These are phyloP conservation scores for Caryopteris hybrid DNA, from an alignment of 305 asterid genomes.

Conservation along the genomic window DNA sequence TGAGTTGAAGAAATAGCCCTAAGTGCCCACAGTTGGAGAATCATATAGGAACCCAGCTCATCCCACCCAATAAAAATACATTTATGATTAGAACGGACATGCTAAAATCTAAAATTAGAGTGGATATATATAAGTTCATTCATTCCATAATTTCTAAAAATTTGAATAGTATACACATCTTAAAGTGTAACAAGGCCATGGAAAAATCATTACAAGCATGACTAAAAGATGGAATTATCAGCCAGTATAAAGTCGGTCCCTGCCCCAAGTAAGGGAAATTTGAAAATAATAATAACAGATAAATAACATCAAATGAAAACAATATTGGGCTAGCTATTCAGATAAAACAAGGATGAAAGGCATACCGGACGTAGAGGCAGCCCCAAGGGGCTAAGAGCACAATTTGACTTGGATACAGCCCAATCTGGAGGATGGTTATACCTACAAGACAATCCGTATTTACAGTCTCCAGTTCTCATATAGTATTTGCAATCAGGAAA, in stretches of 20 bases:
- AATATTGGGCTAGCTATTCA: not conserved
- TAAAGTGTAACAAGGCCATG: not conserved
- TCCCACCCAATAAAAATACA: not conserved
- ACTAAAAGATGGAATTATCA: not conserved
- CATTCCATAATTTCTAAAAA: not conserved
- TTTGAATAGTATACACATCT: not conserved
- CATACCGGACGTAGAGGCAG: constrained; percentile 91
- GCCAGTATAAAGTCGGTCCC: not conserved
- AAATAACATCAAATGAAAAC: not conserved
- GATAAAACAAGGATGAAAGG: constrained; percentile 9
- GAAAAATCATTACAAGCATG: not conserved
- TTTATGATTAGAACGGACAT: not conserved
- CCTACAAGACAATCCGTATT: constrained; percentile 78
- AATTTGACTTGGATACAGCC: constrained; percentile 37
- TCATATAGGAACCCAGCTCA: not conserved
- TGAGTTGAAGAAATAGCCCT: not conserved
- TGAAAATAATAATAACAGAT: not conserved
- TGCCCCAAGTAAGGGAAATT: not conserved
- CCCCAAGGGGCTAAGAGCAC: constrained; percentile 68
- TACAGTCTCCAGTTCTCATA: constrained; percentile 93
- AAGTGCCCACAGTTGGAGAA: not conserved
- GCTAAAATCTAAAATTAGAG: not conserved
- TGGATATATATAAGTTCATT: not conserved
- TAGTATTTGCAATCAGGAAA: constrained; percentile 78
- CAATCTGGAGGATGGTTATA: constrained; percentile 79